A percentile compares a stretch with the other conserved stretches of the same genome.
Evolutionary conservation across 2,329 filamentous ascomycete genomes (phyloP).

Genomic region (Plenodomus biglobosus): DNA sequence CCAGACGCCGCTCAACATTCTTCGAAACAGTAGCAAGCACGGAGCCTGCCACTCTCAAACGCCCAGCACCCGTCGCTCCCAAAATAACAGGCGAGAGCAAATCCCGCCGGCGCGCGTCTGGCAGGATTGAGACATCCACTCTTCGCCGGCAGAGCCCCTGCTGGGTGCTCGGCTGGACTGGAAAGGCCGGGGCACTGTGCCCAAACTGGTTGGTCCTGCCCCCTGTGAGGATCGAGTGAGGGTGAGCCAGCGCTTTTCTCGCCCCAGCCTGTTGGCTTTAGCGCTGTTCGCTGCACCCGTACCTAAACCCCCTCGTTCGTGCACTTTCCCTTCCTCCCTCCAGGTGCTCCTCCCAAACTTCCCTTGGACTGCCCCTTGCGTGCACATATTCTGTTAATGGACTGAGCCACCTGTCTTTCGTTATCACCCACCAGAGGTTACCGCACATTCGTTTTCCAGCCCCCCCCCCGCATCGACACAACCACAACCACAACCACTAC

Average conservation of each 20-base stretch:
- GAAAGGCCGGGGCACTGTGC: too few relatives aligned
- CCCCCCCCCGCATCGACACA: conserved; percentile 15
- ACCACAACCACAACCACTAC: too few relatives aligned
- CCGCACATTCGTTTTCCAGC: conserved; percentile 14
- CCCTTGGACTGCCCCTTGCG: too few relatives aligned
- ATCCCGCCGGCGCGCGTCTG: conserved; percentile 7
- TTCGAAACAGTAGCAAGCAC: neutral
- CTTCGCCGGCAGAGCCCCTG: conserved; percentile 8
- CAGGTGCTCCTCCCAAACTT: conserved; percentile 1
- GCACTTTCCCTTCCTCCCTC: conserved; percentile 2
- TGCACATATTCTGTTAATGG: too few relatives aligned
- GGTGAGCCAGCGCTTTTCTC: too few relatives aligned
- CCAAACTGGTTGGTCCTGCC: conserved; percentile 8
- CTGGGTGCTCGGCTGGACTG: too few relatives aligned
- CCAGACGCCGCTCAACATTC: too few relatives aligned
- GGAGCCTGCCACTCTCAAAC: conserved; percentile 16
- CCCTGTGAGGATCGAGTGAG: conserved; percentile 32
- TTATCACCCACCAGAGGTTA: conserved; percentile 32
- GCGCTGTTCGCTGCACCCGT: too few relatives aligned
- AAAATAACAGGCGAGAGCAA: conserved; percentile 24
- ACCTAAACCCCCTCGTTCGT: conserved; percentile 7
- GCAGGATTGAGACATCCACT: conserved; percentile 9
- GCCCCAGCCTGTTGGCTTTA: too few relatives aligned
- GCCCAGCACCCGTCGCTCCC: conserved; percentile 23
- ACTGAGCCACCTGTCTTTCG: conserved; percentile 18